phyloP scores from a whole-genome alignment of 2,329 filamentous ascomycete species.

The Pseudogymnoascus destructans region DNA sequence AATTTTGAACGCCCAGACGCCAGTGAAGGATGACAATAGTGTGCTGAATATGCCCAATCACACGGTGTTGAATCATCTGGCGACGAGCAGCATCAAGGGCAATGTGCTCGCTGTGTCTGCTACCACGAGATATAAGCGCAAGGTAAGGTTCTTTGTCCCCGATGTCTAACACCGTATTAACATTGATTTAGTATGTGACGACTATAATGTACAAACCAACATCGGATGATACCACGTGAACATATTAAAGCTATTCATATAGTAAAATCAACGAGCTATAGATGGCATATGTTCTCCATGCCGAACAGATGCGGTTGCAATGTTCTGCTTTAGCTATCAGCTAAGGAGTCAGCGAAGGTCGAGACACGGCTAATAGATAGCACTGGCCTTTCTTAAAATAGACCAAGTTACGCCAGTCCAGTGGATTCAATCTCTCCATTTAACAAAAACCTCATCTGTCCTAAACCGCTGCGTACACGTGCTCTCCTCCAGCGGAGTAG shows the following conservation, averaged over 20 bases:
- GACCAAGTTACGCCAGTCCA: neutral
- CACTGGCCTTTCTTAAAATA: neutral
- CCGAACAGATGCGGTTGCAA: neutral
- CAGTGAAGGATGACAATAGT: constrained; percentile 96
- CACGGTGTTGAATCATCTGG: constrained; percentile 89
- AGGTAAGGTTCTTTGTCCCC: constrained; percentile 41
- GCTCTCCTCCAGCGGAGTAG: constrained; percentile 64
- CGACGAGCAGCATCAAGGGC: constrained; percentile 96
- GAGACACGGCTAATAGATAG: neutral
- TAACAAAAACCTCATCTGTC: constrained; percentile 68
- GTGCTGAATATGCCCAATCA: constrained; percentile 96
- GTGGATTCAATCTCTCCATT: constrained; percentile 52
- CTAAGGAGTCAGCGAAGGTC: neutral
- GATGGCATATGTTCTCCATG: constrained; percentile 4
- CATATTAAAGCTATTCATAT: neutral
- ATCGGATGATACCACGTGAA: constrained; percentile 32
- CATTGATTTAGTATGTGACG: constrained; percentile 64
- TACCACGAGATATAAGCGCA: constrained; percentile 94
- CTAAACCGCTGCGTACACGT: constrained; percentile 75
- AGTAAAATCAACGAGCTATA: neutral
- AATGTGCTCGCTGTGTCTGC: constrained; percentile 89
- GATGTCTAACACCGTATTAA: neutral
- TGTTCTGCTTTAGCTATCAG: constrained; percentile 1
- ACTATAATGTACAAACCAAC: constrained; percentile 93
- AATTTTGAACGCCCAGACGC: constrained; percentile 79